A percentile compares a stretch with the other conserved stretches of the same genome.
These are phyloP conservation scores for Sclerotinia borealis DNA, from an alignment of 2,329 filamentous ascomycete genomes.

Conservation along the genomic window DNA sequence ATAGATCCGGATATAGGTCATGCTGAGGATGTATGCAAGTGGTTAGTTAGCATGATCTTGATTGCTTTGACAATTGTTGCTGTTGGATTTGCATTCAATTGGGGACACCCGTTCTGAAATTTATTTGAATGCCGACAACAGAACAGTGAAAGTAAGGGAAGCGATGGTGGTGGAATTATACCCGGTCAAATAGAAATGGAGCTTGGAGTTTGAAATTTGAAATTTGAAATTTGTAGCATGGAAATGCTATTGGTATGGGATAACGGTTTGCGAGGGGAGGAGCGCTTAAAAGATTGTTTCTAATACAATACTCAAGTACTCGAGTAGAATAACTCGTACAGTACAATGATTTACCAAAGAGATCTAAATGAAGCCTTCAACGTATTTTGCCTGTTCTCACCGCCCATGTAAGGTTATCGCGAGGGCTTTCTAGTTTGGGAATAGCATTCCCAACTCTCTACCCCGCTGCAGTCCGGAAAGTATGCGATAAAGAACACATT, in stretches of 20 bases:
- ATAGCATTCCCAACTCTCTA: not conserved
- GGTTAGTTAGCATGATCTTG: conserved; percentile 30
- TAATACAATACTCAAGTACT: no score
- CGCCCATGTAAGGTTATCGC: not conserved
- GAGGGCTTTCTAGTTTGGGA: conserved; percentile 6
- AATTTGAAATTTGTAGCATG: not conserved
- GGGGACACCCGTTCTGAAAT: conserved; percentile 20
- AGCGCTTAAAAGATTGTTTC: not conserved
- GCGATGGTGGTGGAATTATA: conserved; percentile 5
- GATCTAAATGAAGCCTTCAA: not conserved
- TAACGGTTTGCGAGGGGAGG: not conserved
- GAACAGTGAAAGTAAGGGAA: not conserved
- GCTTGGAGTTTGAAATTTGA: conserved; percentile 2
- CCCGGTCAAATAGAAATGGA: conserved; percentile 1
- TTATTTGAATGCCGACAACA: not conserved
- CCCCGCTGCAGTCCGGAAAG: not conserved
- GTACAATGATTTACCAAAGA: not conserved
- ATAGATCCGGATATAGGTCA: conserved; percentile 20
- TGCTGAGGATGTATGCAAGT: conserved; percentile 28
- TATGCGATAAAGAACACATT: not conserved
- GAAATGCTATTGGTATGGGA: not conserved
- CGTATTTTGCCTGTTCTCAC: not conserved
- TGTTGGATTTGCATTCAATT: conserved; percentile 29
- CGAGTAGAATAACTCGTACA: no score
- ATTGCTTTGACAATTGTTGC: conserved; percentile 24